Evolutionary conservation across 2,329 filamentous ascomycete genomes (phyloP).

Genomic region (Hawksworthiomyces lignivorus): DNA sequence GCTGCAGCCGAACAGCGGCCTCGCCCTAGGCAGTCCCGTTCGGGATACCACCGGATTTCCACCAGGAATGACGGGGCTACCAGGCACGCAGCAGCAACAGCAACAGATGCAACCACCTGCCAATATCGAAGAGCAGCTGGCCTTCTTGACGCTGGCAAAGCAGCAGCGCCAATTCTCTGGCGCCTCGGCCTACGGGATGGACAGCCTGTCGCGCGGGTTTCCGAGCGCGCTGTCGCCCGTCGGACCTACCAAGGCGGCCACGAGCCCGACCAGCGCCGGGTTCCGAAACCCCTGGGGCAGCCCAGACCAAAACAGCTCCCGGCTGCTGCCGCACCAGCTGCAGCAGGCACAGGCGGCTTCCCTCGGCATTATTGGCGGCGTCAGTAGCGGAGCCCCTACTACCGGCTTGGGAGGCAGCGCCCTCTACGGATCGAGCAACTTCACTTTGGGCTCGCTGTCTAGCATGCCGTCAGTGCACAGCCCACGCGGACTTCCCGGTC

Average conservation of each 20-base stretch:
- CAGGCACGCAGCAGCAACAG: no score
- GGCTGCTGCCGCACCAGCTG: constrained; percentile 10
- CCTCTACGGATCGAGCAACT: constrained; percentile 20
- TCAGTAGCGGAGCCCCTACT: no score
- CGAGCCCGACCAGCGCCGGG: not conserved
- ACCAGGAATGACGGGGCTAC: not conserved
- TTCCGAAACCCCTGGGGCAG: constrained; percentile 6
- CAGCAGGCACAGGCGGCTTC: constrained; percentile 11
- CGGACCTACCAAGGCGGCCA: constrained; percentile 3
- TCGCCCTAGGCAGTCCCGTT: no score
- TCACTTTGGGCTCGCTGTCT: constrained; percentile 19
- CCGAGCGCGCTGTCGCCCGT: constrained; percentile 14
- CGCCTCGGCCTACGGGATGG: constrained; percentile 6
- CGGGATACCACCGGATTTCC: no score
- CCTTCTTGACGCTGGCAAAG: constrained; percentile 9
- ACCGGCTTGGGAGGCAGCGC: no score
- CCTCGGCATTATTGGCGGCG: not conserved
- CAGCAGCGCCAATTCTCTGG: constrained; percentile 4
- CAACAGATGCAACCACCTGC: constrained; percentile 2
- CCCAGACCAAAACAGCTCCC: not conserved
- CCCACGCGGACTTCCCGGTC: constrained; percentile 23
- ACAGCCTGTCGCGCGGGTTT: constrained; percentile 11
- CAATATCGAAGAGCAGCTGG: constrained; percentile 13
- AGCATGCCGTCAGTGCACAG: constrained; percentile 26
- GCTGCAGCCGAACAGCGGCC: not conserved